phyloP scores from a whole-genome alignment of 805 yeast genomes.

The Lachancea kluyveri region DNA sequence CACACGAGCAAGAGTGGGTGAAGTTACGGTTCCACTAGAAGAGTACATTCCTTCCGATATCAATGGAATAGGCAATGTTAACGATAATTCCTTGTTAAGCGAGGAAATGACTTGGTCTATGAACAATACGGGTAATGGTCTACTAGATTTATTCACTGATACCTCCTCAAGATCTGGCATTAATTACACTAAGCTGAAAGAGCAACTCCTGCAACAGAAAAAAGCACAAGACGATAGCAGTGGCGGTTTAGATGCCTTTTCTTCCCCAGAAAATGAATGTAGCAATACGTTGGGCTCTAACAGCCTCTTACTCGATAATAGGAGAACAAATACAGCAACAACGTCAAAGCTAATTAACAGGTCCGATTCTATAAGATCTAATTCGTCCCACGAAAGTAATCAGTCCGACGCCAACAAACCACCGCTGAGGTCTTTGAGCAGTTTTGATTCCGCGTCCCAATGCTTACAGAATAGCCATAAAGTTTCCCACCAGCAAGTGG shows the following conservation, averaged over 20 bases:
- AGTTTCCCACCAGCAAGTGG: slow-evolving; percentile 15
- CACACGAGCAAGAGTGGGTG: slow-evolving; percentile 32
- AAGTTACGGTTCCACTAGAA: slow-evolving; percentile 33
- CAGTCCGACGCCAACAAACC: too few relatives aligned
- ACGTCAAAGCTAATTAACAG: too few relatives aligned
- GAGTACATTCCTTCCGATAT: slow-evolving; percentile 32
- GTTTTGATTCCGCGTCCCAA: slow-evolving; percentile 7
- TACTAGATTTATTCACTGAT: slow-evolving; percentile 35
- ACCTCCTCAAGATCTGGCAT: slow-evolving; percentile 18
- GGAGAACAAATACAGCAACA: too few relatives aligned
- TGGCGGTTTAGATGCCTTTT: too few relatives aligned
- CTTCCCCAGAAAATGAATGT: too few relatives aligned
- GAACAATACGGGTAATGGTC: slow-evolving; percentile 29
- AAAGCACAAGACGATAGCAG: too few relatives aligned
- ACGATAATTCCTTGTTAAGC: slow-evolving; percentile 3
- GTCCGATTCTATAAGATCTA: too few relatives aligned
- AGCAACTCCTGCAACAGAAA: slow-evolving; percentile 1
- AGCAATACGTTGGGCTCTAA: too few relatives aligned
- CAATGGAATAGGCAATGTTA: slow-evolving; percentile 28
- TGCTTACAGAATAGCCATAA: slow-evolving; percentile 5
- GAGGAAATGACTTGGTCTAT: slow-evolving; percentile 3
- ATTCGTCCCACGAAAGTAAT: too few relatives aligned
- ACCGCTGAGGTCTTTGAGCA: slow-evolving; percentile 3
- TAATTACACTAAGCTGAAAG: slow-evolving; percentile 4
- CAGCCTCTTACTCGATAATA: too few relatives aligned